phyloP scores from a whole-genome alignment of 2,329 filamentous ascomycete species.

The Pseudogymnoascus sp. region DNA sequence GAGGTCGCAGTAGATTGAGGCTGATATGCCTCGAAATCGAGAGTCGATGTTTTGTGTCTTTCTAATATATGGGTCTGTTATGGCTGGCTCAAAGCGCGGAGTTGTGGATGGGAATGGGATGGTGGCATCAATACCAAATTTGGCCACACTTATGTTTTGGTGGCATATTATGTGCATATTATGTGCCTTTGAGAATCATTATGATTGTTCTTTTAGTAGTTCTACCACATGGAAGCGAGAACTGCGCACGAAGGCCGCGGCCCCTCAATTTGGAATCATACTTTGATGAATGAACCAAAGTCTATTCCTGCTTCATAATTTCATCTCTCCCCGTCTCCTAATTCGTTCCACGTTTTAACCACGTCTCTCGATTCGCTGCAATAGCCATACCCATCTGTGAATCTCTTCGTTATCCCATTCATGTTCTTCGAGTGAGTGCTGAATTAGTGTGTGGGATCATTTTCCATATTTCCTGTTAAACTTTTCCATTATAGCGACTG shows the following conservation, averaged over 20 bases:
- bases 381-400: background rate
- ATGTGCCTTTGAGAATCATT: background rate
- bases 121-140: background rate
- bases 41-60: background rate
- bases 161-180: background rate
- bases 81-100: constrained; percentile 2
- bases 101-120: background rate
- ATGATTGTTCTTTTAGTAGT: background rate
- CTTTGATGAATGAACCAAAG: background rate
- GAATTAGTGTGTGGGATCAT: background rate
- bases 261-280: background rate
- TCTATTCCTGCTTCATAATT: background rate
- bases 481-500: constrained; percentile 69
- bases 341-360: background rate
- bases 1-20: constrained; percentile 32
- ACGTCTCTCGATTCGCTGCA: background rate
- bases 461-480: constrained; percentile 62
- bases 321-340: background rate
- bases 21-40: background rate
- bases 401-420: background rate
- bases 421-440: background rate
- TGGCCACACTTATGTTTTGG: background rate
- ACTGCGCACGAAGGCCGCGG: background rate
- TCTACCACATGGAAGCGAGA: background rate
- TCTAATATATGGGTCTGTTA: background rate